Conservation (phyloP, 1,139 yeast genomes). For the Blastobotrys persicus region DNA sequence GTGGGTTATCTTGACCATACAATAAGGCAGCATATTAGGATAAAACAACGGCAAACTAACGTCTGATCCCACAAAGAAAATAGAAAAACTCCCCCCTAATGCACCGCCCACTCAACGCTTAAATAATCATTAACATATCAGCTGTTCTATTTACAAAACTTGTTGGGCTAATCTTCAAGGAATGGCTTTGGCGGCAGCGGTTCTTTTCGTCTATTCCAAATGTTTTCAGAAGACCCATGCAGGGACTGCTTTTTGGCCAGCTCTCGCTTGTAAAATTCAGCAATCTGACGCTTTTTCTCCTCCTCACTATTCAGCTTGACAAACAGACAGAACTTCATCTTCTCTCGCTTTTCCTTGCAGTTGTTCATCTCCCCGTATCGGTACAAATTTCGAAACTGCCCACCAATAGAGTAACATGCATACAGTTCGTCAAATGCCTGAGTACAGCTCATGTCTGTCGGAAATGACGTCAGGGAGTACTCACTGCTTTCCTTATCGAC, state of each 20-base stretch:
- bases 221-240: constrained; percentile 62
- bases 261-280: constrained; percentile 65
- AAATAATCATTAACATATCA: too few relatives aligned
- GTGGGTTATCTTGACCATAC: too few relatives aligned
- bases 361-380: constrained; percentile 73
- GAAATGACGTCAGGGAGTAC: constrained; percentile 28
- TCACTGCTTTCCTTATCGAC: neutral
- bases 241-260: constrained; percentile 62
- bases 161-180: constrained; percentile 24
- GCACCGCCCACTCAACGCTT: too few relatives aligned
- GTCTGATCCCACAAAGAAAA: too few relatives aligned
- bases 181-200: constrained; percentile 37
- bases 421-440: constrained; percentile 86
- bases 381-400: constrained; percentile 78
- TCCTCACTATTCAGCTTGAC: constrained; percentile 53
- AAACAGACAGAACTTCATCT: constrained; percentile 76
- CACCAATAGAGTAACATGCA: constrained; percentile 85
- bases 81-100: too few relatives aligned
- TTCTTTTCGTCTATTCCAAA: constrained; percentile 62
- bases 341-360: constrained; percentile 68
- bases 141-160: neutral
- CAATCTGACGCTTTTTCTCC: constrained; percentile 51
- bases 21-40: too few relatives aligned
- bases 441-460: constrained; percentile 57
- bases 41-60: too few relatives aligned